Conservation (phyloP, 257 asterid genomes). For the Salvia miltiorrhiza region DNA sequence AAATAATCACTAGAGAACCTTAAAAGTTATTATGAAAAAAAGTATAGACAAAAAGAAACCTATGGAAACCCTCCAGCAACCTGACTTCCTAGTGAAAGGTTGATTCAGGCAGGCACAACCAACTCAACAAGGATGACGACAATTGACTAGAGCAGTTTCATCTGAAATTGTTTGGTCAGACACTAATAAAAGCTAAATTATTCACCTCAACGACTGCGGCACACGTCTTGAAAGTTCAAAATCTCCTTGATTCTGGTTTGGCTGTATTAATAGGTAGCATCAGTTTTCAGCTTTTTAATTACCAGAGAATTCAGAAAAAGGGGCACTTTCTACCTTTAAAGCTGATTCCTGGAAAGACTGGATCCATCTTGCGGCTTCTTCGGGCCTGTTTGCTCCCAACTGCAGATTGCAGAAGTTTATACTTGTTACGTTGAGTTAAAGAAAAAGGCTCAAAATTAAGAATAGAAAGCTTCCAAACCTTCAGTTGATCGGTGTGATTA, state of each 20-base stretch:
- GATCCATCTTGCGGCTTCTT: slow-evolving; percentile 96
- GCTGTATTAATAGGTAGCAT: slow-evolving; percentile 49
- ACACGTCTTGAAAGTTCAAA: slow-evolving; percentile 39
- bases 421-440: slow-evolving; percentile 14
- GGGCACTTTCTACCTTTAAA: slow-evolving; percentile 57
- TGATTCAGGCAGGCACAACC: slow-evolving; percentile 8
- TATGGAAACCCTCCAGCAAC: slow-evolving; percentile 18
- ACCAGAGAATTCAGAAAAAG: slow-evolving; percentile 11
- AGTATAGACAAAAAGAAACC: background rate
- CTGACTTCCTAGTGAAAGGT: slow-evolving; percentile 10
- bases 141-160: slow-evolving; percentile 2
- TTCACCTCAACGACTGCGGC: slow-evolving; percentile 62
- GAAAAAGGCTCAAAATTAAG: slow-evolving; percentile 12
- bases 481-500: slow-evolving; percentile 81
- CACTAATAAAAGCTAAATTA: slow-evolving; percentile 14
- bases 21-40: background rate
- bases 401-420: slow-evolving; percentile 33
- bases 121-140: slow-evolving; percentile 12
- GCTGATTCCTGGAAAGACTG: slow-evolving; percentile 87
- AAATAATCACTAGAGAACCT: background rate
- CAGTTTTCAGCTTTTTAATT: slow-evolving; percentile 29
- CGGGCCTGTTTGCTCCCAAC: slow-evolving; percentile 99
- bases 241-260: slow-evolving; percentile 52
- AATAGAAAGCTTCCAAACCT: slow-evolving; percentile 51
- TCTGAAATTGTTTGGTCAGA: background rate